Conservation (phyloP, 2,329 filamentous ascomycete genomes). For the Colletotrichum sp. region DNA sequence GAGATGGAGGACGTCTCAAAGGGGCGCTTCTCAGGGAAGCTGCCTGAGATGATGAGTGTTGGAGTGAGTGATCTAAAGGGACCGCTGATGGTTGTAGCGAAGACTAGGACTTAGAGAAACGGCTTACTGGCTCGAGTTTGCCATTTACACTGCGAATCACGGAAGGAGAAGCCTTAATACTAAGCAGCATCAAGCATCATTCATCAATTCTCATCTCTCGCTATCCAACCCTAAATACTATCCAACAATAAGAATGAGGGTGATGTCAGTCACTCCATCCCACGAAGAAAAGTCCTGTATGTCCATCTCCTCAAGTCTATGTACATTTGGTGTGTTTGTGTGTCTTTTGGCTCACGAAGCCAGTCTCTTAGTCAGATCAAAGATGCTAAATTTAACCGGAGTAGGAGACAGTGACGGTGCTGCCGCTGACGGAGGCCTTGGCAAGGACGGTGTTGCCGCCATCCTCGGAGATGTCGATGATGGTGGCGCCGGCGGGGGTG, state of each 20-base stretch:
- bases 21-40: not conserved
- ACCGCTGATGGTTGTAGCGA: not conserved
- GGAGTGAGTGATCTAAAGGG: not conserved
- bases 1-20: not conserved
- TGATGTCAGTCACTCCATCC: not conserved
- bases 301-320: not conserved
- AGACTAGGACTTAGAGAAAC: not conserved
- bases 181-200: not conserved
- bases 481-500: constrained; percentile 17
- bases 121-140: not conserved
- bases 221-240: not conserved
- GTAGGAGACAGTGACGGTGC: constrained; percentile 9
- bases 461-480: constrained; percentile 23
- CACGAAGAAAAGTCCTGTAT: not conserved
- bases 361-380: not conserved
- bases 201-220: not conserved
- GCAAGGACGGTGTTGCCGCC: constrained; percentile 11
- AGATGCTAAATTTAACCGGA: not conserved
- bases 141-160: not conserved
- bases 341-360: not conserved
- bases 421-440: constrained; percentile 7
- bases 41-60: not conserved
- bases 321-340: not conserved
- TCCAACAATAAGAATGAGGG: not conserved
- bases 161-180: not conserved